These are phyloP conservation scores for Aegilops tauschii DNA, from an alignment of 176 grass and related monocot species.

Conservation along the genomic window DNA sequence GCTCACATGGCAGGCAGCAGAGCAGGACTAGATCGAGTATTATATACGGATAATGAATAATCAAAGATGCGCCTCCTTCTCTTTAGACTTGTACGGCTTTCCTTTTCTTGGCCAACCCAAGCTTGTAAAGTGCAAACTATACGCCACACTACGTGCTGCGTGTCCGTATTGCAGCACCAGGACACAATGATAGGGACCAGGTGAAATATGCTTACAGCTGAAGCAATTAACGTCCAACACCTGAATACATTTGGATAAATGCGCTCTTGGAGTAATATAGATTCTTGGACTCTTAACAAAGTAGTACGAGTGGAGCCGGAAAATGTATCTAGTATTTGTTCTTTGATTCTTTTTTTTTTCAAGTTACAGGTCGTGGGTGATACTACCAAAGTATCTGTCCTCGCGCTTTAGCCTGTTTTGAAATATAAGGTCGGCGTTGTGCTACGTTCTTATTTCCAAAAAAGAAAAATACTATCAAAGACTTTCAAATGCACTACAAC, in stretches of 20 bases:
- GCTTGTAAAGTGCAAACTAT: too few relatives aligned
- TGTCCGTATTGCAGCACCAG: neutral
- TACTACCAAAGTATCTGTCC: too few relatives aligned
- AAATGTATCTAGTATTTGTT: too few relatives aligned
- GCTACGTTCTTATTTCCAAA: too few relatives aligned
- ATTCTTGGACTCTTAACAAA: too few relatives aligned
- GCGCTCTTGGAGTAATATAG: neutral
- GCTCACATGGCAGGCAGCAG: conserved; percentile 24
- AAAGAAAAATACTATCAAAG: too few relatives aligned
- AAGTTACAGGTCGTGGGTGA: too few relatives aligned
- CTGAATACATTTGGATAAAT: neutral
- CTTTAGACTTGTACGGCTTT: neutral
- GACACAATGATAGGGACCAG: neutral
- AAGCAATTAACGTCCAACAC: conserved; percentile 22
- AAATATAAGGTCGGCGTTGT: too few relatives aligned
- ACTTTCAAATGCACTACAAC: too few relatives aligned
- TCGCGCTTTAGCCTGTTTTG: too few relatives aligned
- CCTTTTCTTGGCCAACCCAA: neutral
- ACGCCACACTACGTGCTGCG: neutral
- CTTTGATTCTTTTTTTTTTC: too few relatives aligned
- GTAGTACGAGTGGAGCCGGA: too few relatives aligned
- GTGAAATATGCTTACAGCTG: conserved; percentile 17
- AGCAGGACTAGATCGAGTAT: neutral
- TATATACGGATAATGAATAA: neutral
- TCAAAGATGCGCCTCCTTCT: neutral